A percentile compares a stretch with the other conserved stretches of the same genome.
Conservation (phyloP, 306 rosid species). For the Prosopis cineraria region DNA sequence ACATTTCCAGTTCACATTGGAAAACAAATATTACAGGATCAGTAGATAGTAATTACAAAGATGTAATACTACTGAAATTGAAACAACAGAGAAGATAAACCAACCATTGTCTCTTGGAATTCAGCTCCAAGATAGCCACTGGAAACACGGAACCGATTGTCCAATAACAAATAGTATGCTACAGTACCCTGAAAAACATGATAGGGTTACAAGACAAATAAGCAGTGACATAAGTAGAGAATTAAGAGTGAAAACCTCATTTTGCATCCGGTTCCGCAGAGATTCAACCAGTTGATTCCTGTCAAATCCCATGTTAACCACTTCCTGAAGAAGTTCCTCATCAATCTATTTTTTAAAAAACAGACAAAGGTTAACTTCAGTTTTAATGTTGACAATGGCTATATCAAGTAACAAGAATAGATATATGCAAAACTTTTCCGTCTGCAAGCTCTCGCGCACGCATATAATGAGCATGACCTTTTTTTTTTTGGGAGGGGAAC, state of each 20-base stretch:
- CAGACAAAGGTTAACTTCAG: neutral
- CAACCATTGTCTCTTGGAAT: slow-evolving; percentile 84
- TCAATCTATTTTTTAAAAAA: slow-evolving; percentile 67
- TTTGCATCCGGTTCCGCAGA: slow-evolving; percentile 75
- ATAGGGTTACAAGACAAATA: slow-evolving; percentile 28
- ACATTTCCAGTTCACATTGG: slow-evolving; percentile 24
- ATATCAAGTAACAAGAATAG: slow-evolving; percentile 15
- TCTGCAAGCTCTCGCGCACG: neutral
- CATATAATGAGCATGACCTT: neutral
- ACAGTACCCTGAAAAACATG: slow-evolving; percentile 85
- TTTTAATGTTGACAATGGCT: neutral
- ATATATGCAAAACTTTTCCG: slow-evolving; percentile 6
- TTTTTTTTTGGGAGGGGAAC: too few species aligned
- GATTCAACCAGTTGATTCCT: slow-evolving; percentile 74
- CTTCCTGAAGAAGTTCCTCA: slow-evolving; percentile 84
- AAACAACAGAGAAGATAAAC: slow-evolving; percentile 25
- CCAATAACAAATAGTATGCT: slow-evolving; percentile 83
- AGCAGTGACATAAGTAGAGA: slow-evolving; percentile 17
- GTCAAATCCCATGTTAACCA: slow-evolving; percentile 84
- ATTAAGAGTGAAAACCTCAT: slow-evolving; percentile 62
- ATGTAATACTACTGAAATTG: neutral
- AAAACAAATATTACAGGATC: neutral
- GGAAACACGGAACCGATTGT: slow-evolving; percentile 75
- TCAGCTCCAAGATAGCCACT: slow-evolving; percentile 95
- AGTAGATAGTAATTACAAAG: slow-evolving; percentile 2